phyloP scores from a whole-genome alignment of 1,139 yeast genomes.

The Saccharomycopsis hybrid region DNA sequence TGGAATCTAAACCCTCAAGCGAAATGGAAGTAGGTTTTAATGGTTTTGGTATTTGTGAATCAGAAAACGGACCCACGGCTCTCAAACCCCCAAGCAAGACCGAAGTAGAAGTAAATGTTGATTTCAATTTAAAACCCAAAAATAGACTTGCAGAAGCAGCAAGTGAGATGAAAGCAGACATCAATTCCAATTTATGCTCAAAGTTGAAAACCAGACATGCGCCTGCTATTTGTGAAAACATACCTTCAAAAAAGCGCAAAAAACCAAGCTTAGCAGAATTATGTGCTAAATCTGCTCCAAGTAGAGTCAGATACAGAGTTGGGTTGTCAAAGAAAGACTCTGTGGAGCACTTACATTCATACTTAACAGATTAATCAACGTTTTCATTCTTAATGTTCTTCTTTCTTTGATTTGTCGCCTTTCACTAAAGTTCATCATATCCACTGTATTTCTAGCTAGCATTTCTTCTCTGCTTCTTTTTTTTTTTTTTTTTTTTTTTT shows the following conservation, averaged over 20 bases:
- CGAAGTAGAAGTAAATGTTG: neutral
- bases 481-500: too few species aligned
- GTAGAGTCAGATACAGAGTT: constrained; percentile 13
- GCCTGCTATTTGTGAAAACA: neutral
- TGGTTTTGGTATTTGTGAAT: neutral
- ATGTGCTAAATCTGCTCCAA: constrained; percentile 14
- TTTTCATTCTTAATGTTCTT: too few species aligned
- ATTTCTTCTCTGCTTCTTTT: too few species aligned
- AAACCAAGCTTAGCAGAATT: constrained; percentile 13
- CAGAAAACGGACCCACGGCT: neutral
- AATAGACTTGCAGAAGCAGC: neutral
- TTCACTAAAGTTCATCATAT: too few species aligned
- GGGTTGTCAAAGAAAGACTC: constrained; percentile 17
- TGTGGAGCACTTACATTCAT: constrained; percentile 17
- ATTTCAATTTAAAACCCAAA: too few species aligned
- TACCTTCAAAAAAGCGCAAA: neutral
- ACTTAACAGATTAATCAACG: too few species aligned
- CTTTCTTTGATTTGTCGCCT: too few species aligned
- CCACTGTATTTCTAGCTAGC: too few species aligned
- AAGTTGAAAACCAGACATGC: neutral
- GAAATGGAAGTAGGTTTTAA: too few species aligned
- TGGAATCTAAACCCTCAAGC: too few species aligned
- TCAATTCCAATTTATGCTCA: neutral
- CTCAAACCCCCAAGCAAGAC: neutral
- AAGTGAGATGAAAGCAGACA: neutral